Percentiles rank a stretch among this genome's conserved stretches.
These are phyloP conservation scores for Aspergillus pseudoviridinutans DNA, from an alignment of 2,329 filamentous ascomycete species.

Conservation along the genomic window DNA sequence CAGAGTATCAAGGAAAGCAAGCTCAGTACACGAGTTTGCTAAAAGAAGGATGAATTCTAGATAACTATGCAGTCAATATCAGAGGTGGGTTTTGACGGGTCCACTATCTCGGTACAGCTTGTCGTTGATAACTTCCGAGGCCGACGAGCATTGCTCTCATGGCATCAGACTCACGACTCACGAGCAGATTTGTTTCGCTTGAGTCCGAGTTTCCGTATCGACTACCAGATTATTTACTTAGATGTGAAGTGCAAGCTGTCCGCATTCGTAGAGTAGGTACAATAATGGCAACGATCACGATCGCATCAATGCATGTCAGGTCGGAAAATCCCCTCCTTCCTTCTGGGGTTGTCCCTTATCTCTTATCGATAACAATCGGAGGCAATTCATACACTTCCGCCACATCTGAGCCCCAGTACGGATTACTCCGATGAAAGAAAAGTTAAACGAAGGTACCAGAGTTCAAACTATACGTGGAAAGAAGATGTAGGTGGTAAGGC, in stretches of 20 bases:
- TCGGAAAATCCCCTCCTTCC: background rate
- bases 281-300: background rate
- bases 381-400: background rate
- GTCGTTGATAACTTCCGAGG: conserved; percentile 4
- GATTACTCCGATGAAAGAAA: background rate
- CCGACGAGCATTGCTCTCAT: background rate
- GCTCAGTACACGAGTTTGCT: background rate
- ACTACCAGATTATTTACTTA: background rate
- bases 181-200: no score
- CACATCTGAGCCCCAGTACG: background rate
- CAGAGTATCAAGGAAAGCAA: background rate
- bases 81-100: background rate
- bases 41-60: background rate
- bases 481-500: background rate
- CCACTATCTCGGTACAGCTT: background rate
- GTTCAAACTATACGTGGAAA: background rate
- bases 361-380: conserved; percentile 9
- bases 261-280: background rate
- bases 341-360: background rate
- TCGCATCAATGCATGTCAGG: background rate
- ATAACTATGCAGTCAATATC: background rate
- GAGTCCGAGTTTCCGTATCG: background rate
- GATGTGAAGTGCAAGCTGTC: background rate
- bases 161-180: background rate
- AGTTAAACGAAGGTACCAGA: background rate